Conservation (phyloP, 331 rosid species). For the Pyrus hybrid region DNA sequence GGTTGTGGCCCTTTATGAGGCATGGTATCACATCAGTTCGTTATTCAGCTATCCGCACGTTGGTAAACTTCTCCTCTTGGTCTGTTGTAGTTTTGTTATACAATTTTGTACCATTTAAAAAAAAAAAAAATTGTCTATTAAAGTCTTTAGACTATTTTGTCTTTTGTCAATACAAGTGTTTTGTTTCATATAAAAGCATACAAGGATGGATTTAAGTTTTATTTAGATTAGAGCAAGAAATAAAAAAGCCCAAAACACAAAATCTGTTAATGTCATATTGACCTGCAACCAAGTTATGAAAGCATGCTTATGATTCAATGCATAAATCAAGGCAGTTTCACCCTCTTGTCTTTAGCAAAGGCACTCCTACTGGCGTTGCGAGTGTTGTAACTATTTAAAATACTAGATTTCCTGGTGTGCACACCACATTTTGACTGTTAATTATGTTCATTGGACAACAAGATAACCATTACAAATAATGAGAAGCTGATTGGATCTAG, state of each 20-base stretch:
- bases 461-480: background rate
- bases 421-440: background rate
- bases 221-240: background rate
- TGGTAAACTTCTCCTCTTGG: conserved; percentile 43
- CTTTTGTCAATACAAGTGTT: background rate
- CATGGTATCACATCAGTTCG: conserved; percentile 88
- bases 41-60: conserved; percentile 83
- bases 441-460: background rate
- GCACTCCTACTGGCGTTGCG: background rate
- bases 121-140: background rate
- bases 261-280: background rate
- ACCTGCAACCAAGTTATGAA: background rate
- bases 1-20: conserved; percentile 99
- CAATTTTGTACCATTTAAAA: background rate
- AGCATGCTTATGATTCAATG: background rate
- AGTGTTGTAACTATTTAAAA: background rate
- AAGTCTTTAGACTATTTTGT: background rate
- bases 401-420: background rate
- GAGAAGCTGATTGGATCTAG: background rate
- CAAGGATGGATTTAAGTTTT: background rate
- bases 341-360: background rate
- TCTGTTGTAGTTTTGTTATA: background rate
- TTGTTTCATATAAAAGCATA: background rate
- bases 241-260: background rate
- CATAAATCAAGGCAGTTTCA: background rate